Evolutionary conservation across 495 filamentous ascomycete species (phyloP), one percentile per base, ranked within the genome.

Genomic region (Penicillium egyptiacum): DNA sequence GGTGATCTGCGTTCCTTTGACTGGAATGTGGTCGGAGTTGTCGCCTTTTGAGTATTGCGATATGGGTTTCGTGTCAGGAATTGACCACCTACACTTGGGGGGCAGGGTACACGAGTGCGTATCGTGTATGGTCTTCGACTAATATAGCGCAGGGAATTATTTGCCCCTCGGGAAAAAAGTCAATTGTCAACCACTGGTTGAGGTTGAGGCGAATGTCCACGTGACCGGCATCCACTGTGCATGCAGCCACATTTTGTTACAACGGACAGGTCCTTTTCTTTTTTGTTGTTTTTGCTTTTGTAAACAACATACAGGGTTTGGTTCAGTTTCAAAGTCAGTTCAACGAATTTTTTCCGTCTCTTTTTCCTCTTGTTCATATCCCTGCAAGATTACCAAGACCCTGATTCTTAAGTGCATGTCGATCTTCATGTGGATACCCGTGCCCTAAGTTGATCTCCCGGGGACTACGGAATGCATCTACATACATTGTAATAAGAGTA

Each of bases 131-230:
- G n/a, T 39, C 16, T 46, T 41, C 19, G 30, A 46, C 17, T 9
- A 23, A 39, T 55, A 22, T 39, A 26, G 28, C 28, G 53, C 20
- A 26, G 35, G 20, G 20, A 20, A 28, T 28, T 39, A 47, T 55
- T 55, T 47, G 53, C 53, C 53, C n/a, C 53, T 37, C 42, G 42
- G 42, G 48, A 30, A 37, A 55, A 54, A 55, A 55, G 26, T 55
- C 22, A 33, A n/a, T 6, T 12, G 42, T 55, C 41, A 12, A 55
- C 53, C 53, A 55, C 26, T 30, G 53, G 31, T 47, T 39, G 42
- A 37, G 42, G 50, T 42, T 41, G 42, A 55, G 53, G 53, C 53
- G 11, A 55, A 31, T 55, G 26, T 12, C 28, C 53, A 55, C 53
- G 53, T 55, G 53, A 55, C 46, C 53, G 42, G 53, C 19, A 51